Evolutionary conservation across 441 rosid genomes (phyloP).

Genomic region (Adansonia madagascariensis): DNA sequence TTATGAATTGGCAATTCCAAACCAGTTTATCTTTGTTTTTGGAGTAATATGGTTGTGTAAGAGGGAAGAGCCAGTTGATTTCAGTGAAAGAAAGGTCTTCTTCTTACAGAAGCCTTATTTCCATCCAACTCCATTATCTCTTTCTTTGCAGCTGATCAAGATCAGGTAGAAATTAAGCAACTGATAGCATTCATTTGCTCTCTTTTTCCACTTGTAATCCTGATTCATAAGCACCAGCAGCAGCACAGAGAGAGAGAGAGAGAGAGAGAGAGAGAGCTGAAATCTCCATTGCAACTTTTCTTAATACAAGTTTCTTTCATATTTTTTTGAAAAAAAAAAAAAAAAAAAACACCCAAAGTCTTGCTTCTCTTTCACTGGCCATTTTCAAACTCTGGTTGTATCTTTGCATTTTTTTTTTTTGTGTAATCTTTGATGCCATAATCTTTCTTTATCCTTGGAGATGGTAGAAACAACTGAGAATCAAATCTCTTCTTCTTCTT

Average conservation of each 20-base stretch:
- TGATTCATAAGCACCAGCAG: neutral
- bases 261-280: neutral
- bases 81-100: conserved; percentile 9
- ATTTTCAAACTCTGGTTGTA: neutral
- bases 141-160: neutral
- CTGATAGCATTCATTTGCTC: neutral
- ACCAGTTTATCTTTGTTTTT: conserved; percentile 24
- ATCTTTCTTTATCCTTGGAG: conserved; percentile 22
- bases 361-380: neutral
- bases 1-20: conserved; percentile 32
- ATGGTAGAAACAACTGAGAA: conserved; percentile 37
- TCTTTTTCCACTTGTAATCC: neutral
- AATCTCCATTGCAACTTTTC: too few relatives aligned
- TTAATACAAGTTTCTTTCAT: neutral
- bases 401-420: neutral
- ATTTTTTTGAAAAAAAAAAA: neutral
- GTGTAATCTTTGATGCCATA: neutral
- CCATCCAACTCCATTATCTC: neutral
- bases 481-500: conserved; percentile 18
- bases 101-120: neutral
- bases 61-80: neutral
- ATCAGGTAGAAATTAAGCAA: neutral
- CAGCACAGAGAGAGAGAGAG: neutral
- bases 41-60: conserved; percentile 21
- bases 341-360: neutral